Percentiles rank a stretch among this genome's conserved stretches.
These are phyloP conservation scores for Penicillium nordicum DNA, from an alignment of 2,329 filamentous ascomycete genomes.

Conservation along the genomic window DNA sequence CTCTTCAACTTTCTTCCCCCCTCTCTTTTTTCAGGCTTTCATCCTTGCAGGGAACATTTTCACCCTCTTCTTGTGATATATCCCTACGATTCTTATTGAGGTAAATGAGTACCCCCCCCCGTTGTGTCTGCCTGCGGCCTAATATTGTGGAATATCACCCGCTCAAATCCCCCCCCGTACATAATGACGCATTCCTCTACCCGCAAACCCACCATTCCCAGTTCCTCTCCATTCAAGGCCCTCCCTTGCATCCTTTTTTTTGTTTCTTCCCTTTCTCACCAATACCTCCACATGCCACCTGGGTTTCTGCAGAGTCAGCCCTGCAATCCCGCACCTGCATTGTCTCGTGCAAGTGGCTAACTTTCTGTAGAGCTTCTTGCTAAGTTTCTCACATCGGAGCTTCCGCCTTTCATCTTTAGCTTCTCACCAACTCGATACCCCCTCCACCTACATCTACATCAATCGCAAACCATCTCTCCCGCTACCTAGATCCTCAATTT, in stretches of 20 bases:
- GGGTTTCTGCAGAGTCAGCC: slow-evolving; percentile 18
- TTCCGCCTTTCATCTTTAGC: slow-evolving; percentile 2
- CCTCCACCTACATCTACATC: not conserved
- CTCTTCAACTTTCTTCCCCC: slow-evolving; percentile 7
- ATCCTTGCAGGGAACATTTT: not conserved
- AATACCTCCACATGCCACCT: slow-evolving; percentile 26
- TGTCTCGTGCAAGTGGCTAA: slow-evolving; percentile 16
- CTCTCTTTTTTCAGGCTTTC: not conserved
- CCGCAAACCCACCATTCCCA: slow-evolving; percentile 22
- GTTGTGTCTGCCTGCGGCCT: not conserved
- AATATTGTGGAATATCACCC: slow-evolving; percentile 10
- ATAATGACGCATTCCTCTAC: slow-evolving; percentile 38
- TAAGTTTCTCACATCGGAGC: not conserved
- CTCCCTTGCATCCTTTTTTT: slow-evolving; percentile 20
- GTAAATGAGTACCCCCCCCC: not conserved
- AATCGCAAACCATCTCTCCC: not conserved
- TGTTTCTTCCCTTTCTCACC: slow-evolving; percentile 6
- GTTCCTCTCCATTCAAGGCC: slow-evolving; percentile 13
- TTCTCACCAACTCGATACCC: not conserved
- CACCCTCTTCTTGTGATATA: not conserved
- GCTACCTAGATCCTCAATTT: not conserved
- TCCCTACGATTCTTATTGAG: not conserved
- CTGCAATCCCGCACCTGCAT: slow-evolving; percentile 9
- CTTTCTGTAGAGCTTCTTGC: slow-evolving; percentile 18
- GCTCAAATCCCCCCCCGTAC: slow-evolving; percentile 25